A percentile compares a stretch with the other conserved stretches of the same genome.
These are phyloP conservation scores for Trypanosoma melophagium DNA, from an alignment of 208 protist species.

Conservation along the genomic window DNA sequence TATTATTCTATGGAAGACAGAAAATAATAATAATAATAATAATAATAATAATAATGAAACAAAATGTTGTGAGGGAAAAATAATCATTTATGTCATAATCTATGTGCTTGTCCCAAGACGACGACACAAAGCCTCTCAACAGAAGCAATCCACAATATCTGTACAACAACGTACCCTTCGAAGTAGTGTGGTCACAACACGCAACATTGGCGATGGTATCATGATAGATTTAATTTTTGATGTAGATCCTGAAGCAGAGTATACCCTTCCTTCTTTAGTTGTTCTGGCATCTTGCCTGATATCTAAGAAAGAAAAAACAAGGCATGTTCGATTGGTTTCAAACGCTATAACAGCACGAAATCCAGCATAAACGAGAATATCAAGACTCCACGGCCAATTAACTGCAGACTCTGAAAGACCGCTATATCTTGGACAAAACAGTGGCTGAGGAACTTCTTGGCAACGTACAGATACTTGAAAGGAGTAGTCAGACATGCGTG, in stretches of 20 bases:
- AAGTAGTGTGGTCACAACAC: constrained; percentile 25
- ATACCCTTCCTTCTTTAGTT: constrained; percentile 23
- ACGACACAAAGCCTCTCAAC: constrained; percentile 2
- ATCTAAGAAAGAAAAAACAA: constrained; percentile 41
- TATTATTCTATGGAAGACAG: too few species aligned
- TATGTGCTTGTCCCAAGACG: too few species aligned
- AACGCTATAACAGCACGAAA: constrained; percentile 42
- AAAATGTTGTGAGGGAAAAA: constrained; percentile 5
- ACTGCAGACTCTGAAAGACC: background rate
- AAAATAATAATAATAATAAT: background rate
- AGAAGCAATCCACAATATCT: constrained; percentile 41
- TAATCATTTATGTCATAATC: background rate
- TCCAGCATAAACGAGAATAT: constrained; percentile 43
- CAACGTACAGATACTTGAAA: constrained; percentile 47
- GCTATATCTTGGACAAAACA: constrained; percentile 23
- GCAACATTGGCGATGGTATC: constrained; percentile 31
- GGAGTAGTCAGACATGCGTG: constrained; percentile 47
- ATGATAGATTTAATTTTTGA: constrained; percentile 21
- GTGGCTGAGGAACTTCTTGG: constrained; percentile 2
- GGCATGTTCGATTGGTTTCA: constrained; percentile 31
- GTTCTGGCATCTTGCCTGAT: constrained; percentile 27
- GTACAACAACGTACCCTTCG: constrained; percentile 32
- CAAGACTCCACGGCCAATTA: constrained; percentile 34
- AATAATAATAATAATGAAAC: constrained; percentile 5
- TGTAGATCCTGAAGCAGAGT: constrained; percentile 32